Percentiles rank a stretch among this genome's conserved stretches.
Conservation (phyloP, 2,329 filamentous ascomycete genomes). For the Aspergillus oerlinghausenensis region DNA sequence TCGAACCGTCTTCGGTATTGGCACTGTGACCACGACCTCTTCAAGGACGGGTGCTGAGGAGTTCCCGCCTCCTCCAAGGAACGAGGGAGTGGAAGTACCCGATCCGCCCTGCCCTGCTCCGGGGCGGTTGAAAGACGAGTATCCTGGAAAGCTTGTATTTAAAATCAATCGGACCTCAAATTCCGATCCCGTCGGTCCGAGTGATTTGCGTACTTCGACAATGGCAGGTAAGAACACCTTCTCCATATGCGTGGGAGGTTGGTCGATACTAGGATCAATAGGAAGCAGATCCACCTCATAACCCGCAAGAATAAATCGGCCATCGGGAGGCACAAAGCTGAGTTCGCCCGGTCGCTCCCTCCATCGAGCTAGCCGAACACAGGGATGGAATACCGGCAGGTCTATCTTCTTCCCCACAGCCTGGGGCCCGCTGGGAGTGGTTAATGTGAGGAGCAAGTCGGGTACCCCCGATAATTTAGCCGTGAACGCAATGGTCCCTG, state of each 20-base stretch:
- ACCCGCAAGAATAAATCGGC: constrained; percentile 84
- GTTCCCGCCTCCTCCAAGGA: constrained; percentile 51
- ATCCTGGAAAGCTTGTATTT: constrained; percentile 59
- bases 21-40: constrained; percentile 71
- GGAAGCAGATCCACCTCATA: constrained; percentile 92
- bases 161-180: constrained; percentile 81
- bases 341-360: constrained; percentile 81
- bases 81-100: constrained; percentile 46
- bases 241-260: constrained; percentile 50
- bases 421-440: constrained; percentile 74
- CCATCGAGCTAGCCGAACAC: constrained; percentile 87
- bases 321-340: constrained; percentile 95
- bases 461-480: constrained; percentile 92
- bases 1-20: constrained; percentile 71
- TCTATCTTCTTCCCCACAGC: constrained; percentile 71
- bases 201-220: constrained; percentile 73
- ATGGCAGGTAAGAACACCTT: constrained; percentile 76
- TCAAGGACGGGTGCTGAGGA: constrained; percentile 63
- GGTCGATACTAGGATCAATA: constrained; percentile 55
- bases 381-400: constrained; percentile 92
- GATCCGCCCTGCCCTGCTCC: constrained; percentile 38
- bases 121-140: constrained; percentile 37
- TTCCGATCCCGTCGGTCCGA: constrained; percentile 71
- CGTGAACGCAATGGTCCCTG: constrained; percentile 91
- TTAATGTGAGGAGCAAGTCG: constrained; percentile 77